A percentile compares a stretch with the other conserved stretches of the same genome.
These are phyloP conservation scores for Yamadazyma olivae DNA, from an alignment of 805 yeast species.

Conservation along the genomic window DNA sequence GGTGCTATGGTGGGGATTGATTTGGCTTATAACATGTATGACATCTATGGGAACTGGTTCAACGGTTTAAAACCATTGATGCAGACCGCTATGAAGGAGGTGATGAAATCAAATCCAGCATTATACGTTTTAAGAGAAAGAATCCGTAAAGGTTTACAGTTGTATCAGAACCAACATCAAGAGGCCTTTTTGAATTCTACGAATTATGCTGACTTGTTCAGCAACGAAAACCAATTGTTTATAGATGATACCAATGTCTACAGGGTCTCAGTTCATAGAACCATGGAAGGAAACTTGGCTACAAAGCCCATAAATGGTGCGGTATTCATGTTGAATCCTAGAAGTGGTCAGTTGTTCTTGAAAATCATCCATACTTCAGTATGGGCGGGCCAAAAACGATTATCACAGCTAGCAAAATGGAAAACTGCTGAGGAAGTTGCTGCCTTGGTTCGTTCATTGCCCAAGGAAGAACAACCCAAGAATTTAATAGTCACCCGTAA, in stretches of 20 bases:
- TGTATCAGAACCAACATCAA: conserved; percentile 90
- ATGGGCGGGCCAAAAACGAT: conserved; percentile 95
- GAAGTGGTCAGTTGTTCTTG: conserved; percentile 84
- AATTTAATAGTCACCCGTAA: conserved; percentile 87
- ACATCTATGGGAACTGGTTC: conserved; percentile 97
- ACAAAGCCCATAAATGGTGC: conserved; percentile 95
- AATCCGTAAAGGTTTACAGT: conserved; percentile 87
- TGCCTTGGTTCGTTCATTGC: conserved; percentile 82
- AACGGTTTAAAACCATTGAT: conserved; percentile 88
- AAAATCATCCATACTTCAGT: conserved; percentile 91
- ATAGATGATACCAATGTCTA: conserved; percentile 95
- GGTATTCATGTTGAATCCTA: conserved; percentile 83
- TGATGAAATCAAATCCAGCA: conserved; percentile 95
- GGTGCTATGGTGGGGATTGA: conserved; percentile 91
- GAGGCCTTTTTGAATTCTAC: conserved; percentile 86
- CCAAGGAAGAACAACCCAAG: conserved; percentile 91
- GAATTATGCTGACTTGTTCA: conserved; percentile 87
- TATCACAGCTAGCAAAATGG: conserved; percentile 95
- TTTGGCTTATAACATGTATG: conserved; percentile 92
- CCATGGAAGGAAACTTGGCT: conserved; percentile 88
- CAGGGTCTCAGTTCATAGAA: conserved; percentile 85
- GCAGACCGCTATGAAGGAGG: conserved; percentile 88
- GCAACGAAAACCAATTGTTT: conserved; percentile 77
- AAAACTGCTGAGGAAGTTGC: conserved; percentile 98
- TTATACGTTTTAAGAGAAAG: conserved; percentile 88